phyloP scores from a whole-genome alignment of 108 stramenopile genomes.

The Bacterosira constricta region DNA sequence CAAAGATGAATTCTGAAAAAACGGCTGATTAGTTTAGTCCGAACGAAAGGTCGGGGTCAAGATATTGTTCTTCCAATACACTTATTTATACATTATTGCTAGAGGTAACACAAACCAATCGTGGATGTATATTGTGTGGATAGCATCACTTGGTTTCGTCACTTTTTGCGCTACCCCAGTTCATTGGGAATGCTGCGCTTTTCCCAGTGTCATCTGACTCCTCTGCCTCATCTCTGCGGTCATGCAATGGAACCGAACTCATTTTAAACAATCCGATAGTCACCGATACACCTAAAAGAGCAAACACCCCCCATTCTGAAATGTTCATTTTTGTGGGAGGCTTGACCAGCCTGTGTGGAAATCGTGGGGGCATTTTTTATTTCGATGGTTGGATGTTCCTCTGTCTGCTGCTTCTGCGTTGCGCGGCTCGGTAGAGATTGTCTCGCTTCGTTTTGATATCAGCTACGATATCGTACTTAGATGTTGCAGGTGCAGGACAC shows the following conservation, averaged over 20 bases:
- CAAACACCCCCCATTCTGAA: slow-evolving; percentile 31
- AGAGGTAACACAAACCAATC: background rate
- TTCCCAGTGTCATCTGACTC: no score
- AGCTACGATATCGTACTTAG: no score
- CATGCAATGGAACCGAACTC: slow-evolving; percentile 18
- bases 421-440: no score
- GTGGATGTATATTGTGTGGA: background rate
- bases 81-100: background rate
- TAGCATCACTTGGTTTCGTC: background rate
- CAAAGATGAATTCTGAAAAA: no score
- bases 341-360: slow-evolving; percentile 24
- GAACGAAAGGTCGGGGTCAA: no score
- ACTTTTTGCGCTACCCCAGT: slow-evolving; percentile 29
- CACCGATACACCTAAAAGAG: slow-evolving; percentile 32
- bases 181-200: slow-evolving; percentile 18
- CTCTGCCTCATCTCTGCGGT: background rate
- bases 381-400: background rate
- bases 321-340: slow-evolving; percentile 39
- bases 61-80: background rate
- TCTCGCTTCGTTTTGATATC: no score
- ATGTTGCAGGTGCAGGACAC: no score
- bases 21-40: no score
- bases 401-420: no score
- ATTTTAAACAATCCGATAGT: slow-evolving; percentile 27
- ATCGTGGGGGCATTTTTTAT: slow-evolving; percentile 22